Evolutionary conservation across 2,329 filamentous ascomycete genomes (phyloP).

Genomic region (Camptophora hylomeconis): DNA sequence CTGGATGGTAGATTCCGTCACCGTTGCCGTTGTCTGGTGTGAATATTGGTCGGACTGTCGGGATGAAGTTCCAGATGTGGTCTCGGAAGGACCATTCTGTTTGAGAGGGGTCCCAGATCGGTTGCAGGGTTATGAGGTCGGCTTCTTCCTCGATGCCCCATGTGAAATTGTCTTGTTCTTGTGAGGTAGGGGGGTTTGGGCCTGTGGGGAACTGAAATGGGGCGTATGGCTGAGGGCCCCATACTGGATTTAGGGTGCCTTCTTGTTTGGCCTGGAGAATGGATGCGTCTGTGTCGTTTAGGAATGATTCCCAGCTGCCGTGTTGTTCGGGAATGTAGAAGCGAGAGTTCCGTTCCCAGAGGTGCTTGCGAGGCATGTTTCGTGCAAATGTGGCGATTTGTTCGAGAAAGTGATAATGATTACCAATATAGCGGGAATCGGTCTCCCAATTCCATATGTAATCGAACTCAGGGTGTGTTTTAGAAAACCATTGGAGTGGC

Average conservation of each 20-base stretch:
- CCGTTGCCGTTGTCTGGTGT: conserved; percentile 4
- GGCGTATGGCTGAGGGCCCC: conserved; percentile 49
- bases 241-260: conserved; percentile 33
- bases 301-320: conserved; percentile 9
- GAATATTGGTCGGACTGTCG: conserved; percentile 3
- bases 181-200: conserved; percentile 46
- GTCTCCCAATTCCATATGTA: conserved; percentile 62
- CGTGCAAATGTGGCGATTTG: conserved; percentile 53
- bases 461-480: conserved; percentile 50
- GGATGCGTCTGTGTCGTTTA: conserved; percentile 4
- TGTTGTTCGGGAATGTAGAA: conserved; percentile 55
- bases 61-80: conserved; percentile 22
- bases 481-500: conserved; percentile 50
- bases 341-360: conserved; percentile 65
- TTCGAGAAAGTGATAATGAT: conserved; percentile 63
- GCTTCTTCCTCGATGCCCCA: conserved; percentile 66
- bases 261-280: conserved; percentile 32
- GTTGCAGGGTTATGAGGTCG: conserved; percentile 58
- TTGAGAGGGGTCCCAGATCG: conserved; percentile 58
- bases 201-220: conserved; percentile 45
- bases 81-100: conserved; percentile 49
- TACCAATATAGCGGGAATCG: conserved; percentile 52
- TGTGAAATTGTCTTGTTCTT: conserved; percentile 50
- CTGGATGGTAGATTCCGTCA: conserved; percentile 27
- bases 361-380: conserved; percentile 53